Evolutionary conservation across 1,284 basidiomycete genomes (phyloP).

Genomic region (Cryptococcus deneoformans): DNA sequence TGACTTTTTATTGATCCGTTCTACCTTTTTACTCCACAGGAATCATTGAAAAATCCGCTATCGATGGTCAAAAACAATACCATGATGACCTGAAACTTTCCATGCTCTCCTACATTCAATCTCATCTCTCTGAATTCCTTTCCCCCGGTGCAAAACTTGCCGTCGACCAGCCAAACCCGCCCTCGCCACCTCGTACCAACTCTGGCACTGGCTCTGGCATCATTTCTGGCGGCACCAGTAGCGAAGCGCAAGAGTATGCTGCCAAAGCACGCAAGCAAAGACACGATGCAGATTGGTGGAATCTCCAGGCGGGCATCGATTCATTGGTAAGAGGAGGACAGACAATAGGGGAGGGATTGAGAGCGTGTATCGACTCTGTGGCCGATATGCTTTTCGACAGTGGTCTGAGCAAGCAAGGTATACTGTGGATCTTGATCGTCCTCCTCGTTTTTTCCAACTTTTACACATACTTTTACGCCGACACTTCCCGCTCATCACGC

Average conservation of each 20-base stretch:
- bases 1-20: neutral
- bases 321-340: conserved; percentile 67
- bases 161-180: neutral
- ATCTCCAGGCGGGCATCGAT: conserved; percentile 80
- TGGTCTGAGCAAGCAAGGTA: conserved; percentile 46
- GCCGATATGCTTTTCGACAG: conserved; percentile 69
- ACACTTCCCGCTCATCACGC: conserved; percentile 16
- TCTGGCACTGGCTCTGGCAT: neutral
- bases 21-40: conserved; percentile 53
- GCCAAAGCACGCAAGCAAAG: conserved; percentile 26
- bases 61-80: conserved; percentile 93
- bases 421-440: conserved; percentile 69
- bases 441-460: conserved; percentile 68
- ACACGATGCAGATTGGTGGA: conserved; percentile 52
- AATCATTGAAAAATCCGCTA: conserved; percentile 86
- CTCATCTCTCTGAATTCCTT: conserved; percentile 84
- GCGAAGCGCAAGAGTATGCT: conserved; percentile 41
- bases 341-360: conserved; percentile 64
- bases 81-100: conserved; percentile 78
- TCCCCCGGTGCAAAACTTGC: conserved; percentile 60
- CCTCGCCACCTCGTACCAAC: neutral
- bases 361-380: conserved; percentile 54
- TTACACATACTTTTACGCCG: conserved; percentile 35
- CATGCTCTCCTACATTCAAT: conserved; percentile 83
- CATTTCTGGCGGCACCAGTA: neutral